A percentile compares a stretch with the other conserved stretches of the same genome.
phyloP scores from a whole-genome alignment of 371 early-diverging fungal genomes.

The Apophysomyces sp. region DNA sequence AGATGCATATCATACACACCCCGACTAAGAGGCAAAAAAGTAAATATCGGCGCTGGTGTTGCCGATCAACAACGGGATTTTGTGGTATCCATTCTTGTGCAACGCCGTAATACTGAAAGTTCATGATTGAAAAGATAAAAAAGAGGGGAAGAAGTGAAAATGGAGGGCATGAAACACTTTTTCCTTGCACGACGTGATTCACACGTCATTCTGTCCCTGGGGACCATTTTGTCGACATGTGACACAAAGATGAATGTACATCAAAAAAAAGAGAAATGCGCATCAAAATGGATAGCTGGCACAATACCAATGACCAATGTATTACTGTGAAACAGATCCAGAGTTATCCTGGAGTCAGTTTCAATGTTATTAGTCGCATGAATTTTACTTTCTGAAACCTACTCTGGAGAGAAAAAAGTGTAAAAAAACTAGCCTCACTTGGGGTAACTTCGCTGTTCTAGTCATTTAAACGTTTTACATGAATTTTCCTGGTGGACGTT shows the following conservation, averaged over 20 bases:
- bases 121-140: not conserved
- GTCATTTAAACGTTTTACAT: not conserved
- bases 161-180: not conserved
- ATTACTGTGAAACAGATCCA: not conserved
- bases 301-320: not conserved
- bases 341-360: not conserved
- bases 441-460: not conserved
- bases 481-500: not conserved
- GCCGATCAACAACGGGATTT: not conserved
- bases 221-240: not conserved
- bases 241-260: not conserved
- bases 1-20: conserved; percentile 11
- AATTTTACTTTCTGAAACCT: not conserved
- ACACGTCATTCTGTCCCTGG: conserved; percentile 1
- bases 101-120: not conserved
- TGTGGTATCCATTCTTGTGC: not conserved
- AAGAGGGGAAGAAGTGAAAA: not conserved
- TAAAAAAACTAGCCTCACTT: not conserved
- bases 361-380: conserved; percentile 4
- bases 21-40: conserved; percentile 11
- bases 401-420: not conserved
- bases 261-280: too few species aligned
- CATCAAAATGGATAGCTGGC: too few species aligned
- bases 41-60: conserved; percentile 5
- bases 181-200: not conserved